These are phyloP conservation scores for Vaccinium vitisidaea DNA, from an alignment of 148 eudicot species.

Conservation along the genomic window DNA sequence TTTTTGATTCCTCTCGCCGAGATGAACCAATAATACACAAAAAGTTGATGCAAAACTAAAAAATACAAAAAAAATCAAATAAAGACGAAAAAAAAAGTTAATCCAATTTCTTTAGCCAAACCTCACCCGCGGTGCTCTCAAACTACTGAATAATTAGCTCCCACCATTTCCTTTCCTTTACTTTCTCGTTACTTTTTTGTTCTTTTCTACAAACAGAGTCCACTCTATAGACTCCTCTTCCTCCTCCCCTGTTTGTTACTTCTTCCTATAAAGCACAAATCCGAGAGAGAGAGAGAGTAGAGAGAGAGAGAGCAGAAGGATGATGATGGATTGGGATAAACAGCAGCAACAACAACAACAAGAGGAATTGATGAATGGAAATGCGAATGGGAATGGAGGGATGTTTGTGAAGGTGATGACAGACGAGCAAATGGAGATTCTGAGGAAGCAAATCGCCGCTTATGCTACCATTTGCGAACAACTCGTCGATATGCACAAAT, in stretches of 20 bases:
- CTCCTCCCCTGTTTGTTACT: neutral
- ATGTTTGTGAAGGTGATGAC: conserved; percentile 85
- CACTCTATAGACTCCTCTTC: neutral
- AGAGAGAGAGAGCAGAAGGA: neutral
- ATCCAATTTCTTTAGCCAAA: too few relatives aligned
- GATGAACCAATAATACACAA: too few relatives aligned
- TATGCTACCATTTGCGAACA: conserved; percentile 84
- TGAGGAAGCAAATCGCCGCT: conserved; percentile 82
- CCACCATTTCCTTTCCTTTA: conserved; percentile 17
- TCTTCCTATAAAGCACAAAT: neutral
- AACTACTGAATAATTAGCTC: too few relatives aligned
- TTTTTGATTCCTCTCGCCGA: too few relatives aligned
- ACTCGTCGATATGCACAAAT: conserved; percentile 80
- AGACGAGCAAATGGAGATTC: conserved; percentile 81
- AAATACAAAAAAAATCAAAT: too few relatives aligned
- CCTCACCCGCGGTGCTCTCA: too few relatives aligned
- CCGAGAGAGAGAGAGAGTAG: conserved; percentile 8
- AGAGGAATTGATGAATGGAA: conserved; percentile 2
- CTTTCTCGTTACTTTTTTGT: conserved; percentile 29
- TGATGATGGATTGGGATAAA: conserved; percentile 25
- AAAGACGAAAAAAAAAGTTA: too few relatives aligned
- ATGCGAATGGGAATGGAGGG: conserved; percentile 16
- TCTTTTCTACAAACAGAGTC: neutral
- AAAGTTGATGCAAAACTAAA: too few relatives aligned
- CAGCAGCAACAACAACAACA: neutral